Evolutionary conservation across 345 rosid genomes (phyloP).

Genomic region (Combretum micranthum): DNA sequence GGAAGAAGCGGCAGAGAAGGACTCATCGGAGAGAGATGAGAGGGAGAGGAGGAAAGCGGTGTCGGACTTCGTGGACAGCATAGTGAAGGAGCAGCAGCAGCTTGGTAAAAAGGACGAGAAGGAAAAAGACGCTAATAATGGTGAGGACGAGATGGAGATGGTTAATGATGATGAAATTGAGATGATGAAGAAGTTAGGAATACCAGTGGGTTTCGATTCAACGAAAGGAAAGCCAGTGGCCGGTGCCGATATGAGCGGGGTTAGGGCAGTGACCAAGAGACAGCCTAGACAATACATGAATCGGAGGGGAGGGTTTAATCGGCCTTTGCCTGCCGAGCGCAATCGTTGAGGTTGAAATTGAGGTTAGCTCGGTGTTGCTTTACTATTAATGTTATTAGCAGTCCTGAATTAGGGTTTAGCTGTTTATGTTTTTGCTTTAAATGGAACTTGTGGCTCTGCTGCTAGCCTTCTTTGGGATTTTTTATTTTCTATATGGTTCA

Average conservation of each 20-base stretch:
- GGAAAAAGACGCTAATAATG: slow-evolving; percentile 13
- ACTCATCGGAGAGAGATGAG: slow-evolving; percentile 34
- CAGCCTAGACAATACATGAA: slow-evolving; percentile 97
- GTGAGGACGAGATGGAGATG: slow-evolving; percentile 12
- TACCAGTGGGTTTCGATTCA: slow-evolving; percentile 84
- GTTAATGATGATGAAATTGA: slow-evolving; percentile 57
- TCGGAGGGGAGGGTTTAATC: slow-evolving; percentile 86
- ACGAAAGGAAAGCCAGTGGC: slow-evolving; percentile 88
- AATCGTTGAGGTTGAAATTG: slow-evolving; percentile 63
- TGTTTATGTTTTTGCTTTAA: no score
- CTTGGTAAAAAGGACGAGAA: slow-evolving; percentile 25
- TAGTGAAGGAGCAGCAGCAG: slow-evolving; percentile 43
- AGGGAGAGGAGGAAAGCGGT: slow-evolving; percentile 39
- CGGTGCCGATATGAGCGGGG: slow-evolving; percentile 80
- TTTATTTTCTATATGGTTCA: no score
- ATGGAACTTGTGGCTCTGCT: no score
- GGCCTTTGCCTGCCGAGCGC: slow-evolving; percentile 76
- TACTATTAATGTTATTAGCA: background rate
- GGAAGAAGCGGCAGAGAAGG: slow-evolving; percentile 58
- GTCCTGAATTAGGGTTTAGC: no score
- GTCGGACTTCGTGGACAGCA: slow-evolving; percentile 58
- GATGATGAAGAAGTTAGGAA: slow-evolving; percentile 93
- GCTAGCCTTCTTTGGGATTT: no score
- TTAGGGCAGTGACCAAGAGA: slow-evolving; percentile 68
- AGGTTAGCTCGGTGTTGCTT: slow-evolving; percentile 22